These are phyloP conservation scores for Diaporthe destruens DNA, from an alignment of 2,329 filamentous ascomycete genomes.

Conservation along the genomic window DNA sequence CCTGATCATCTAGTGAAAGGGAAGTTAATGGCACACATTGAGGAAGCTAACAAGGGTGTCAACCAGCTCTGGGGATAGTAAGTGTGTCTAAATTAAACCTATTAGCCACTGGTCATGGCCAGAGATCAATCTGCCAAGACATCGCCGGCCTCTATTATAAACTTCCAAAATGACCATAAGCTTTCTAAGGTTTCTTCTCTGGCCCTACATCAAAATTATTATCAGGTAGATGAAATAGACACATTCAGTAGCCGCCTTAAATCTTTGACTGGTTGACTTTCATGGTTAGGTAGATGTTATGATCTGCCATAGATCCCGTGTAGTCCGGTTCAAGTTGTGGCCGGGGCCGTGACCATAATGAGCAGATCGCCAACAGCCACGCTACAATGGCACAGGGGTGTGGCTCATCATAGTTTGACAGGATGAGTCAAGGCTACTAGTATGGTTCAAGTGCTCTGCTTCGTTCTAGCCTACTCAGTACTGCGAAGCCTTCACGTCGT, in stretches of 20 bases:
- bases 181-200: conserved; percentile 10
- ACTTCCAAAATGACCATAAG: not conserved
- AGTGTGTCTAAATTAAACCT: not conserved
- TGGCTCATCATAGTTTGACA: conserved; percentile 8
- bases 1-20: too few species aligned
- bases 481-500: not conserved
- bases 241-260: not conserved
- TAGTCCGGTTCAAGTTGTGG: conserved; percentile 3
- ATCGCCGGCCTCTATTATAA: not conserved
- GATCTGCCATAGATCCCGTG: conserved; percentile 1
- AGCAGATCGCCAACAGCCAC: not conserved
- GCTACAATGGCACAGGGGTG: not conserved
- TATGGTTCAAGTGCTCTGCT: conserved; percentile 10
- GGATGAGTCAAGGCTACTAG: not conserved
- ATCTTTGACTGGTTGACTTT: not conserved
- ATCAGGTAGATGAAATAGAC: not conserved
- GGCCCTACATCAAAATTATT: not conserved
- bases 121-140: not conserved
- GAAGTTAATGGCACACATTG: not conserved
- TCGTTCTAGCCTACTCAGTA: not conserved
- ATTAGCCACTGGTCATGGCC: not conserved
- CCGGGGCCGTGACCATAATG: conserved; percentile 2
- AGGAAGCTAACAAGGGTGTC: not conserved
- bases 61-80: too few species aligned
- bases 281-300: not conserved